phyloP scores from a whole-genome alignment of 2,329 filamentous ascomycete species.

The Colletotrichum limetticola region DNA sequence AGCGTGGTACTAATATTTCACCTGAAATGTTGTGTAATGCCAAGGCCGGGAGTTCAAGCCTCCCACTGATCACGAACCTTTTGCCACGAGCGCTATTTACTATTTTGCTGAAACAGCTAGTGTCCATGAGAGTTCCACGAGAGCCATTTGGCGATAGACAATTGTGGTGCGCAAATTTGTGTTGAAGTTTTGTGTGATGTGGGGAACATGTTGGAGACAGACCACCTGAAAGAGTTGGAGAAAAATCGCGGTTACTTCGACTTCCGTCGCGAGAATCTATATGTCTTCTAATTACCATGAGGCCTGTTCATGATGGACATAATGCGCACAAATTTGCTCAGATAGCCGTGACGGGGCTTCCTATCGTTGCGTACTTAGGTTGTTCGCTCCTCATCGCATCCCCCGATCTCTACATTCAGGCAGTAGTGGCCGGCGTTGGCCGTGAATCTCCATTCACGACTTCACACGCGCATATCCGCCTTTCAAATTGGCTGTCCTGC shows the following conservation, averaged over 20 bases:
- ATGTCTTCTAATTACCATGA: no score
- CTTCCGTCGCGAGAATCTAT: no score
- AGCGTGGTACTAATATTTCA: slow-evolving; percentile 35
- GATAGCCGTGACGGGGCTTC: not conserved
- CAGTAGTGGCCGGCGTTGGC: not conserved
- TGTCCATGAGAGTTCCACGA: not conserved
- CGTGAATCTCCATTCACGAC: not conserved
- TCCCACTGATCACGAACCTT: slow-evolving; percentile 23
- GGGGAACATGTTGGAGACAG: not conserved
- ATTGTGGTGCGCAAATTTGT: not conserved
- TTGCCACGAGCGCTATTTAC: not conserved
- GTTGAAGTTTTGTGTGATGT: not conserved
- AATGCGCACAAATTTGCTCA: no score
- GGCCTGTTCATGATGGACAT: no score
- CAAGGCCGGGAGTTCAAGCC: slow-evolving; percentile 35
- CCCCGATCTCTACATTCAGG: not conserved
- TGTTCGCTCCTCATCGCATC: not conserved
- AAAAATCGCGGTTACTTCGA: not conserved
- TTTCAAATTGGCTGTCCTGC: not conserved
- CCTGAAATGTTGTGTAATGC: slow-evolving; percentile 26
- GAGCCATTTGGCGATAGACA: not conserved
- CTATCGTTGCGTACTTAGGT: not conserved
- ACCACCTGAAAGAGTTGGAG: not conserved
- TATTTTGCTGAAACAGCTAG: not conserved
- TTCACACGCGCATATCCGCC: not conserved